Evolutionary conservation across 176 grass and related monocot species (phyloP), one percentile per base, ranked within the genome.

Genomic region (Zoysia pacifica): DNA sequence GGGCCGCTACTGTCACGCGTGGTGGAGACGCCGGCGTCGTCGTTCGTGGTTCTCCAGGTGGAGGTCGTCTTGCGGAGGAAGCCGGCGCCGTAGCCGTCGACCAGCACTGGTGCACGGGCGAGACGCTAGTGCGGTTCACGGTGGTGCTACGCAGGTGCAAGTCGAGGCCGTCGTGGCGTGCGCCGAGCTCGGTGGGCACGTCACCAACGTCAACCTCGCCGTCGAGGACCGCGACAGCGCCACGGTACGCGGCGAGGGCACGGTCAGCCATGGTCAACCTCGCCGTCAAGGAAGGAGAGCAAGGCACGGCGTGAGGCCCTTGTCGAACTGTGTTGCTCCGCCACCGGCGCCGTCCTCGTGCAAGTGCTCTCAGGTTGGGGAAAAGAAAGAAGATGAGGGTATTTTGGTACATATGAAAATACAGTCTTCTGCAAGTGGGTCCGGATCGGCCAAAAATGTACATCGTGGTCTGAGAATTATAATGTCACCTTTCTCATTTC

Each of bases 41-140:
- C 89, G 49, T 1, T 1, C 69, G 59, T 94, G 86, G 92, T 91
- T 94, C 89, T 94, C 84, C 84, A 78, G 28, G 49, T 94, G 7
- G 92, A 94, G 46, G 92, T 89, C 59, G 14, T 89, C 5, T 86
- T 89, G 37, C 71, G 86, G 50, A 89, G 87, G 73, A 72, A 51
- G 15, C 64, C 74, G 7, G 1, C 61, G 62, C 14, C 11, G 89
- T 91, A n/a, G 67, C 86, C 1, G 60, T 94, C 39, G 78, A 72
- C 69, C 81, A 86, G 47, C 92, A 89, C 84, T 91, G 89, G 92
- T 89, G 89, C 86, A 94, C 89, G 18, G 92, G 86, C 69, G 92
- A 94, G 74, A 87, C 75, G 64, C 56, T 91, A 36, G 81, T 87
- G 58, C 84, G 92, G n/a, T 94, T 87, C 92, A 89, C 92, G 11